Percentiles rank a stretch among this genome's conserved stretches.
These are phyloP conservation scores for Capronia coronata DNA, from an alignment of 2,329 filamentous ascomycete genomes.

Conservation along the genomic window DNA sequence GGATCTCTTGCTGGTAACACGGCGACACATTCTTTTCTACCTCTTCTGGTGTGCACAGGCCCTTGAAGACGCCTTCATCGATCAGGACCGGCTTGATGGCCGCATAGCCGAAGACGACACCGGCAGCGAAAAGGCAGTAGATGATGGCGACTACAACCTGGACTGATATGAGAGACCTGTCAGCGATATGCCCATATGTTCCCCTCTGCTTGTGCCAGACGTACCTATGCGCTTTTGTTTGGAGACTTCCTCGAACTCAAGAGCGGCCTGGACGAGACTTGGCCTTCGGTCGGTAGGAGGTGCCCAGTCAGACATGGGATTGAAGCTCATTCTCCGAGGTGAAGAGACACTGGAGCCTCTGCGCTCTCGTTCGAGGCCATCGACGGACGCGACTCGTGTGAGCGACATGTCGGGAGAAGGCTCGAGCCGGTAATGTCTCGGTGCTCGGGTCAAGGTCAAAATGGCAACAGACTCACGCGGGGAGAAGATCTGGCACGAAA, in stretches of 20 bases:
- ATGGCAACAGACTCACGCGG: background rate
- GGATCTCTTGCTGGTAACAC: slow-evolving; percentile 54
- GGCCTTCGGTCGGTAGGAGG: slow-evolving; percentile 31
- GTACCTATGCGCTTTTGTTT: slow-evolving; percentile 48
- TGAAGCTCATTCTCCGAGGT: slow-evolving; percentile 38
- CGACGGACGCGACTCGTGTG: slow-evolving; percentile 39
- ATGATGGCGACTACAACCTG: slow-evolving; percentile 64
- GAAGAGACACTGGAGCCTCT: slow-evolving; percentile 33
- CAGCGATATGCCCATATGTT: slow-evolving; percentile 4
- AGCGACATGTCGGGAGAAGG: slow-evolving; percentile 37
- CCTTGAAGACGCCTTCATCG: slow-evolving; percentile 62
- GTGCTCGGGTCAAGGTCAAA: background rate
- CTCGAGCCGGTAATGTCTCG: slow-evolving; percentile 1
- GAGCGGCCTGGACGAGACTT: slow-evolving; percentile 20
- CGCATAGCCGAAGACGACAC: slow-evolving; percentile 76
- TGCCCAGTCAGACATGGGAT: slow-evolving; percentile 38
- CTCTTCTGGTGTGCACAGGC: slow-evolving; percentile 54
- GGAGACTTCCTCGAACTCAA: slow-evolving; percentile 42
- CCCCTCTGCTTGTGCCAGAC: slow-evolving; percentile 24
- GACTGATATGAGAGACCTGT: slow-evolving; percentile 40
- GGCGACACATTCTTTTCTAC: slow-evolving; percentile 45
- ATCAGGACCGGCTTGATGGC: slow-evolving; percentile 77
- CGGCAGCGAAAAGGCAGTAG: slow-evolving; percentile 71
- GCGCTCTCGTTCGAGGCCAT: slow-evolving; percentile 37
- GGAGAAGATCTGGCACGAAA: slow-evolving; percentile 9